Evolutionary conservation across 23 red algal genomes (phyloP), one percentile per base, ranked within the genome.

Genomic region (Agarophyton chilense): DNA sequence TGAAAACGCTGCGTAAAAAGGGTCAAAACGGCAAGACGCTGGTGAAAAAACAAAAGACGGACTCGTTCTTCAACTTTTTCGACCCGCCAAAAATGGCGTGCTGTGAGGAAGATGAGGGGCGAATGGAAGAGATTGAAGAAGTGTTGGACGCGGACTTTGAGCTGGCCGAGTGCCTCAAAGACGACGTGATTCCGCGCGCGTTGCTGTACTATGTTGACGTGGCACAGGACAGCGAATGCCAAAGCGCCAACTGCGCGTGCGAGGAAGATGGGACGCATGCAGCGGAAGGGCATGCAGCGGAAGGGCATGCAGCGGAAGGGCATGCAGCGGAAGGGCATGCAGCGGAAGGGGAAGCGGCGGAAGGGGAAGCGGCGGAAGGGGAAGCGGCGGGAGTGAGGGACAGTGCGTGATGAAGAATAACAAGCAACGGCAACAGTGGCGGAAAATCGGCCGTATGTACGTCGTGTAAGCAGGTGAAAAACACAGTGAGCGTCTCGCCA

Each of bases 11-110:
- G 70, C 39, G 79, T 6, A 82, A 83, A 81, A 88, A 82, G 63
- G 6, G 14, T 0, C 51, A 82, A 46, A 62, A 79, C 38, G 79
- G 90, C 16, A 28, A 57, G 21, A 52, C 80, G 31, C 33, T 86
- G 22, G 53, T 79, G 14, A 65, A 53, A 22, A 82, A 72, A 63
- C 76, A 82, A 42, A 54, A 53, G 28, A 82, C 72, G 17, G 93
- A 95, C 47, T 90, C 84, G 28, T 95, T 95, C 76, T 95, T 95
- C 86, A 90, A 95, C 71, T 95, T 95, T 39, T 95, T 95, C 81
- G 65, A 35, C 9, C 93, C 93, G 52, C 93, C 93, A n/a, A n/a
- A n/a, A 0, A 35, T 31, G 76, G n/a, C 53, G 25, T 13, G 41
- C 32, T 72, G 56, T 21, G 62, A 75, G 16, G 60, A 74, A 32